A percentile compares a stretch with the other conserved stretches of the same genome.
phyloP scores from a whole-genome alignment of 192 early-diverging fungal genomes.

The Coemansia sp. region DNA sequence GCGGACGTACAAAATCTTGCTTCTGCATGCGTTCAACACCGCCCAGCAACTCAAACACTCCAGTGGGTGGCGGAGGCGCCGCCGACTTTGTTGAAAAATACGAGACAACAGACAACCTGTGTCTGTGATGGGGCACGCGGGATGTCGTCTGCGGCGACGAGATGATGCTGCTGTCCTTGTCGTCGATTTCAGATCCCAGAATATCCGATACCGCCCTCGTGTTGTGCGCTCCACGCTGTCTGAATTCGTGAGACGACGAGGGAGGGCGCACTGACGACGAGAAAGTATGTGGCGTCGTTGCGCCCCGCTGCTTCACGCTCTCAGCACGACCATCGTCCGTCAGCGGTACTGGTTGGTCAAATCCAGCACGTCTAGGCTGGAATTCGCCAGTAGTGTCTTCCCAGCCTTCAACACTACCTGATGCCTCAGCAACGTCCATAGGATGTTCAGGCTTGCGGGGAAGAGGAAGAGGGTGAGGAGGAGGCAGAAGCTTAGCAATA shows the following conservation, averaged over 20 bases:
- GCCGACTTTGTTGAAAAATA: conserved; percentile 28
- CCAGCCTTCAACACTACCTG: not conserved
- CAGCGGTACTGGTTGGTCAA: conserved; percentile 27
- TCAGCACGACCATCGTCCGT: conserved; percentile 17
- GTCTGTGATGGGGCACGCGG: not conserved
- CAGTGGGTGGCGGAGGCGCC: not conserved
- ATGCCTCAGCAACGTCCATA: too few relatives aligned
- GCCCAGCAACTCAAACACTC: not conserved
- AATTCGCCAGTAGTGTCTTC: not conserved
- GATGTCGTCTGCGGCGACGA: not conserved
- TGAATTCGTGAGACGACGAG: not conserved
- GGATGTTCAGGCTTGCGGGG: not conserved
- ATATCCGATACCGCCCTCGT: conserved; percentile 17
- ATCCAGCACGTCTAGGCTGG: conserved; percentile 20
- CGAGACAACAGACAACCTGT: conserved; percentile 25
- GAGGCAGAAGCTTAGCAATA: conserved; percentile 16
- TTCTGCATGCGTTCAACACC: not conserved
- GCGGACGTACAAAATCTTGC: not conserved
- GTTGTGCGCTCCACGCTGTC: conserved; percentile 9
- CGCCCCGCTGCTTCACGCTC: conserved; percentile 37
- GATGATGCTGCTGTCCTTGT: conserved; percentile 9
- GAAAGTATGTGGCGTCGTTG: conserved; percentile 18
- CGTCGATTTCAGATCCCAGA: conserved; percentile 11
- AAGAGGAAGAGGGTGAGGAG: not conserved
- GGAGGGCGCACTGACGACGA: conserved; percentile 22